Evolutionary conservation across 495 filamentous ascomycete species (phyloP).

Genomic region (Sporormia fimetaria): DNA sequence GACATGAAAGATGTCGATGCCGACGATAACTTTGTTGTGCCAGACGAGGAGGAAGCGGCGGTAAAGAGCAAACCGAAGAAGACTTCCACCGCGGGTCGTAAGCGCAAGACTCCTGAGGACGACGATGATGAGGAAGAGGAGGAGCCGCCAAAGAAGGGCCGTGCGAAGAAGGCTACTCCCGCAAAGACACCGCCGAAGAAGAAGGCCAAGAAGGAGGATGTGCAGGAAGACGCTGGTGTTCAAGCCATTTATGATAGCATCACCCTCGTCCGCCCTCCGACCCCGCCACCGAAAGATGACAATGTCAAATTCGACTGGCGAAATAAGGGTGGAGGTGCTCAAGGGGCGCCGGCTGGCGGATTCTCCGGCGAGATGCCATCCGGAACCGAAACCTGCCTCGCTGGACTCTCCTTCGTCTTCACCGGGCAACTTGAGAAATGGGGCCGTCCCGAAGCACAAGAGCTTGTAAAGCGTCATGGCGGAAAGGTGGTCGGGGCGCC

Average conservation of each 20-base stretch:
- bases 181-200: conserved; percentile 39
- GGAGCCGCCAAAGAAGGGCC: conserved; percentile 34
- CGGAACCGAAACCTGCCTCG: conserved; percentile 81
- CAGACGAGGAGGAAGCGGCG: conserved; percentile 31
- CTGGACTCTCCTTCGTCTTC: conserved; percentile 94
- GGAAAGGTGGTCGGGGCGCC: conserved; percentile 80
- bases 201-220: conserved; percentile 41
- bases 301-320: conserved; percentile 61
- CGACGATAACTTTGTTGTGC: conserved; percentile 34
- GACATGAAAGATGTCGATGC: conserved; percentile 35
- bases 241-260: conserved; percentile 82
- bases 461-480: conserved; percentile 81
- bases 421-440: conserved; percentile 73
- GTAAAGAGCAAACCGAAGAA: conserved; percentile 34
- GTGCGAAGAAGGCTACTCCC: conserved; percentile 21
- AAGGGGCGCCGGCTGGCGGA: conserved; percentile 42
- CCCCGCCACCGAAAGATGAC: conserved; percentile 54
- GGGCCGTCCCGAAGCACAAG: conserved; percentile 74
- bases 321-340: conserved; percentile 26
- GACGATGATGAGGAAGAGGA: conserved; percentile 39
- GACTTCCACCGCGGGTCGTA: conserved; percentile 37
- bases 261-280: conserved; percentile 66
- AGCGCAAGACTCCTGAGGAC: conserved; percentile 44
- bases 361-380: conserved; percentile 62
- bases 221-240: conserved; percentile 51